Percentiles rank a stretch among this genome's conserved stretches.
Evolutionary conservation across 2,329 filamentous ascomycete species (phyloP).

Genomic region (Hirsutella rhossiliensis): DNA sequence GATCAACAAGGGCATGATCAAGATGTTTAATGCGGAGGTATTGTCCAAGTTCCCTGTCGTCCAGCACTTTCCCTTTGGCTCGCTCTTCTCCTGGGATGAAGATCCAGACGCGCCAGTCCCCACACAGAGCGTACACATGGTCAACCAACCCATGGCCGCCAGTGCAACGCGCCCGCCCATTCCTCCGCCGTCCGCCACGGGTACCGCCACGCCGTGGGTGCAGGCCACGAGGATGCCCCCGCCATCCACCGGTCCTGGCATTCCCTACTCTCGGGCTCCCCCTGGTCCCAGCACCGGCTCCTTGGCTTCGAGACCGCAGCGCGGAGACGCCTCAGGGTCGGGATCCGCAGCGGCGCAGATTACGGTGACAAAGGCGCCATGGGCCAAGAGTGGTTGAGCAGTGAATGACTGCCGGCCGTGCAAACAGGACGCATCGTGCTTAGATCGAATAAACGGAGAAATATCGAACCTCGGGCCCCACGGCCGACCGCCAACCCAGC

Average conservation of each 20-base stretch:
- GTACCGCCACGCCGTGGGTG: constrained; percentile 33
- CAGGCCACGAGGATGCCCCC: constrained; percentile 26
- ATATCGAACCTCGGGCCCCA: too few relatives aligned
- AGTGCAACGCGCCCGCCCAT: constrained; percentile 8
- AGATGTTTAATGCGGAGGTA: constrained; percentile 98
- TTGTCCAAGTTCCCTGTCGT: constrained; percentile 94
- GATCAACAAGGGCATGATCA: constrained; percentile 99
- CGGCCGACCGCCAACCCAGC: too few relatives aligned
- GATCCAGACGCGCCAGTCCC: constrained; percentile 47
- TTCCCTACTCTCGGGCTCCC: constrained; percentile 25
- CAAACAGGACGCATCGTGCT: too few relatives aligned
- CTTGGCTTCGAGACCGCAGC: constrained; percentile 9
- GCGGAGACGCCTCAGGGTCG: constrained; percentile 7
- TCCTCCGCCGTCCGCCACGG: constrained; percentile 12
- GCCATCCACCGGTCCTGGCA: constrained; percentile 17
- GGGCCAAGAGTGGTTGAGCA: constrained; percentile 23
- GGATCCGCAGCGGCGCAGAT: constrained; percentile 26
- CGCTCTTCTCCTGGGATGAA: constrained; percentile 63
- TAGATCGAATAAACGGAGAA: not conserved
- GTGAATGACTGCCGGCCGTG: not conserved
- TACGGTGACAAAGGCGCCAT: constrained; percentile 32
- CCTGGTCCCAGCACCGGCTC: constrained; percentile 16
- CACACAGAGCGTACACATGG: constrained; percentile 41
- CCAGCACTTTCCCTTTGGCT: constrained; percentile 85
- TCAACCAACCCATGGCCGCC: constrained; percentile 33